A percentile compares a stretch with the other conserved stretches of the same genome.
phyloP scores from a whole-genome alignment of 2,329 filamentous ascomycete genomes.

The Hypomyces perniciosus region DNA sequence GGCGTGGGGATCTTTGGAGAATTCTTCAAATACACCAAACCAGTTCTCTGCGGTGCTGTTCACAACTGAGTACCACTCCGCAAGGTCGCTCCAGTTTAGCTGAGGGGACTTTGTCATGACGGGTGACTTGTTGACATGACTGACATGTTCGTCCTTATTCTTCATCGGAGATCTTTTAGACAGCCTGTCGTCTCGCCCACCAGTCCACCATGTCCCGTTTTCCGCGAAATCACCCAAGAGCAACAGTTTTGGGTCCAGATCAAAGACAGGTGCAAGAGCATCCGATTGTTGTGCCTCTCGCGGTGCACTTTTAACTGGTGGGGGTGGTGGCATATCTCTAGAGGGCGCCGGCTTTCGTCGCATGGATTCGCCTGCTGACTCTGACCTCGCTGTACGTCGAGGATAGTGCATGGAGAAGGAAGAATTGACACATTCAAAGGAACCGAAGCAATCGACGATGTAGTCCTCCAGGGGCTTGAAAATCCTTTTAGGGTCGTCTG shows the following conservation, averaged over 20 bases:
- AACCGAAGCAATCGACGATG: conserved; percentile 61
- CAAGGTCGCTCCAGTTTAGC: conserved; percentile 67
- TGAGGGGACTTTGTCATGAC: conserved; percentile 46
- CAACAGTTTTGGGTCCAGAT: conserved; percentile 69
- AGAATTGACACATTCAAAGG: conserved; percentile 65
- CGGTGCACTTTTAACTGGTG: conserved; percentile 23
- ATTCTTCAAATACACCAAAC: conserved; percentile 52
- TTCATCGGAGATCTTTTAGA: conserved; percentile 15
- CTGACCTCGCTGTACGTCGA: conserved; percentile 26
- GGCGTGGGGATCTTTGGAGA: conserved; percentile 29
- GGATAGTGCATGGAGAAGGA: conserved; percentile 57
- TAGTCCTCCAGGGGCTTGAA: conserved; percentile 78
- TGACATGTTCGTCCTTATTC: conserved; percentile 14
- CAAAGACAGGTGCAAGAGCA: conserved; percentile 26
- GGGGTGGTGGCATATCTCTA: conserved; percentile 15
- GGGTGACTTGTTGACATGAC: conserved; percentile 7
- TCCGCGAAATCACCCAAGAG: conserved; percentile 71
- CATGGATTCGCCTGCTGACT: conserved; percentile 20
- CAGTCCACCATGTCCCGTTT: conserved; percentile 79
- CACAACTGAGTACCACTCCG: conserved; percentile 68
- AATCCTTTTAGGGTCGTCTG: conserved; percentile 47
- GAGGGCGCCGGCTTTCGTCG: conserved; percentile 22
- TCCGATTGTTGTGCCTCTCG: conserved; percentile 17
- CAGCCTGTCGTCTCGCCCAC: conserved; percentile 40
- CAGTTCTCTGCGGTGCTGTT: conserved; percentile 63